These are phyloP conservation scores for Plasmodium inui DNA, from an alignment of 169 alveolate species.

Conservation along the genomic window DNA sequence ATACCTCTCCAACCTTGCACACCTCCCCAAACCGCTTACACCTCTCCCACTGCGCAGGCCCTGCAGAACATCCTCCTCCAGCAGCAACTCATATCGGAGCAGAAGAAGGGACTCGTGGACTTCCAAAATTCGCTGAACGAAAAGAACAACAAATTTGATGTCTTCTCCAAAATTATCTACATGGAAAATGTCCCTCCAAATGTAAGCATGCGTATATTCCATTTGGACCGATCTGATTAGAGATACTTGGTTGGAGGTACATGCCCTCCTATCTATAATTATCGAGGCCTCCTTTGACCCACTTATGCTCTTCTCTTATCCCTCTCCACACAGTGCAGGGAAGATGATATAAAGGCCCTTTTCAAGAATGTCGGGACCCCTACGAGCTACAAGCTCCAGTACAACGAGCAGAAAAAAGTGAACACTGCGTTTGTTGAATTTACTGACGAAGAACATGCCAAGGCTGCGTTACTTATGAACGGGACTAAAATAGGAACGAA, in stretches of 20 bases:
- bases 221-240: not conserved
- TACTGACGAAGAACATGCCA: conserved; percentile 74
- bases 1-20: not conserved
- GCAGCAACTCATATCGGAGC: conserved; percentile 23
- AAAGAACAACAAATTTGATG: conserved; percentile 67
- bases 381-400: conserved; percentile 56
- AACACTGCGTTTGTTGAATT: conserved; percentile 77
- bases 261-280: not conserved
- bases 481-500: conserved; percentile 54
- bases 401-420: conserved; percentile 41
- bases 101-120: conserved; percentile 57
- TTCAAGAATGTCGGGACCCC: conserved; percentile 76
- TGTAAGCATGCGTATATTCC: conserved; percentile 7
- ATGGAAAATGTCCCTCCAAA: conserved; percentile 65
- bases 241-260: not conserved
- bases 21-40: not conserved
- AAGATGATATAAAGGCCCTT: conserved; percentile 62
- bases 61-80: conserved; percentile 21
- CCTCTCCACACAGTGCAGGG: conserved; percentile 60
- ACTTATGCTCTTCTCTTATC: not conserved
- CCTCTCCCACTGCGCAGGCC: not conserved
- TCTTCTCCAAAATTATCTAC: conserved; percentile 62
- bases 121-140: conserved; percentile 56
- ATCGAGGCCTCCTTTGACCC: not conserved
- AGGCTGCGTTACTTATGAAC: conserved; percentile 76